Conservation (phyloP, 2,329 filamentous ascomycete species). For the Diplocarpon rosae region DNA sequence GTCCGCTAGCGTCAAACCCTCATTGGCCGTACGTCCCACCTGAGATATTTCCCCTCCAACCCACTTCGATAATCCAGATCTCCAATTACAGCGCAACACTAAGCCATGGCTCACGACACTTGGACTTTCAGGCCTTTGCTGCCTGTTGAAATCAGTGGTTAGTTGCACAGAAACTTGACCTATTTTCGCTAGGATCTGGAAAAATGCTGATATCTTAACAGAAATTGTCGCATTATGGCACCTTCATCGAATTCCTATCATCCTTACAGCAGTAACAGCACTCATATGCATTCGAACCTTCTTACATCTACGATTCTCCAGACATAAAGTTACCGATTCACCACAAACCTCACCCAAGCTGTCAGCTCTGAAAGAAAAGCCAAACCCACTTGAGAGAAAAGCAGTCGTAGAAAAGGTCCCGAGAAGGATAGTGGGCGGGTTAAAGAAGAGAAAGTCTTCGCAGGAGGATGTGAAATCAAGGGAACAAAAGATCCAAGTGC, state of each 20-base stretch:
- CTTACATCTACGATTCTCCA: slow-evolving; percentile 25
- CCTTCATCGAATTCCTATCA: slow-evolving; percentile 33
- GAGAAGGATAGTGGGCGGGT: slow-evolving; percentile 28
- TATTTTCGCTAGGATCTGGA: neutral
- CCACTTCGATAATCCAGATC: neutral
- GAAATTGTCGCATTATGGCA: slow-evolving; percentile 33
- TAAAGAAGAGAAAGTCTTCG: slow-evolving; percentile 21
- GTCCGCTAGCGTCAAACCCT: no score
- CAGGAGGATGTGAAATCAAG: slow-evolving; percentile 23
- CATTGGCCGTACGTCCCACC: no score
- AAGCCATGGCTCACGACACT: slow-evolving; percentile 12
- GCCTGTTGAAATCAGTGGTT: slow-evolving; percentile 16
- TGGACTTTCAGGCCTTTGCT: slow-evolving; percentile 12
- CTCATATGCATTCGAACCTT: slow-evolving; percentile 28
- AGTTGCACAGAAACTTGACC: neutral
- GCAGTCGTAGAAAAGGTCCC: slow-evolving; percentile 26
- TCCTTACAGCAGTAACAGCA: slow-evolving; percentile 30
- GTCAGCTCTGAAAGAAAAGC: slow-evolving; percentile 17
- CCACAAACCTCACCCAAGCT: slow-evolving; percentile 19
- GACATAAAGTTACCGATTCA: slow-evolving; percentile 24
- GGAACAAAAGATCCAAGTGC: slow-evolving; percentile 48
- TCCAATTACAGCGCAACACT: neutral
- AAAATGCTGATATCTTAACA: slow-evolving; percentile 1
- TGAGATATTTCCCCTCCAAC: slow-evolving; percentile 3
- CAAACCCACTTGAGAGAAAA: slow-evolving; percentile 15